These are phyloP conservation scores for Xanthoconium purpureum DNA, from an alignment of 768 basidiomycete genomes.

Conservation along the genomic window DNA sequence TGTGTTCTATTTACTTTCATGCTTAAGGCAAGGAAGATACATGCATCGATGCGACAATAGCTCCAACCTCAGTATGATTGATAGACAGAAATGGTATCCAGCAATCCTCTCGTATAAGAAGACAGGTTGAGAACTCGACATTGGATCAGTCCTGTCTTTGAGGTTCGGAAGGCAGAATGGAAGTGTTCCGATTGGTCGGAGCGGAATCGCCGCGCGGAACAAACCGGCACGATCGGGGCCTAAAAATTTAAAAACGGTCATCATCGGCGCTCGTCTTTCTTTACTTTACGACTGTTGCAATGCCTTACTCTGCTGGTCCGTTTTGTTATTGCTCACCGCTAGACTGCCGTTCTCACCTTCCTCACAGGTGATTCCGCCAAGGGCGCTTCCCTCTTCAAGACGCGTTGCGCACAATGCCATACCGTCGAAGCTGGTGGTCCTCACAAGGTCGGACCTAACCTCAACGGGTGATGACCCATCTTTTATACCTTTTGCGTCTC, in stretches of 20 bases:
- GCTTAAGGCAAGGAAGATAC: too few relatives aligned
- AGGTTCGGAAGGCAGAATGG: too few relatives aligned
- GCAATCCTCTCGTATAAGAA: too few relatives aligned
- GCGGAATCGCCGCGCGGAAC: slow-evolving; percentile 12
- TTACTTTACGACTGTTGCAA: slow-evolving; percentile 20
- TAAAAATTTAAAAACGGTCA: slow-evolving; percentile 16
- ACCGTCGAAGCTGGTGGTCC: slow-evolving; percentile 74
- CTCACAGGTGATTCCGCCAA: slow-evolving; percentile 74
- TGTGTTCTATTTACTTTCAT: too few relatives aligned
- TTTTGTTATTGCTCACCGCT: not conserved
- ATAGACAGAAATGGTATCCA: too few relatives aligned
- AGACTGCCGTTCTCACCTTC: slow-evolving; percentile 1
- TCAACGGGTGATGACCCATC: slow-evolving; percentile 68
- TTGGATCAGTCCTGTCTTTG: too few relatives aligned
- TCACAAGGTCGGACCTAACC: slow-evolving; percentile 93
- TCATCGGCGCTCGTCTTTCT: slow-evolving; percentile 1
- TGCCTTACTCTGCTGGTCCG: slow-evolving; percentile 46
- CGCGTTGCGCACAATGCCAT: slow-evolving; percentile 93
- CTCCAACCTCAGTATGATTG: too few relatives aligned
- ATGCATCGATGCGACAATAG: too few relatives aligned
- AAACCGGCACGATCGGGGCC: slow-evolving; percentile 32
- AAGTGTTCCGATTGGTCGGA: slow-evolving; percentile 23
- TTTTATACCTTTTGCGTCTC: not conserved
- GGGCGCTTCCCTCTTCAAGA: slow-evolving; percentile 96
- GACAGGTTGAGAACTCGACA: too few relatives aligned